Conservation (phyloP, 2,329 filamentous ascomycete genomes). For the Cephalotrichum gorgonifer region DNA sequence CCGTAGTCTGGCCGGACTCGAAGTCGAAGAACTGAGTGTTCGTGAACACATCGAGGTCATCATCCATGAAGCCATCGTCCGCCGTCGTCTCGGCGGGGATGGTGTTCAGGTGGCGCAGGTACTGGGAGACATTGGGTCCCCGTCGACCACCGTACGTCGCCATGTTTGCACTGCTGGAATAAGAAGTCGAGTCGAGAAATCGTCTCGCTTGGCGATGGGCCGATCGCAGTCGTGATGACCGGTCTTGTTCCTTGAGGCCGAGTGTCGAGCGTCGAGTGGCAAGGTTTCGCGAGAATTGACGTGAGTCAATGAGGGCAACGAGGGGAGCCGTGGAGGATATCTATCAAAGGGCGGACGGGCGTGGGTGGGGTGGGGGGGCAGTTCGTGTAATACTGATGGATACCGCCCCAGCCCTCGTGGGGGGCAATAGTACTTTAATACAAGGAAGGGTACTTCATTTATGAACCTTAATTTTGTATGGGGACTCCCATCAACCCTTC, state of each 20-base stretch:
- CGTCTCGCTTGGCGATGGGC: neutral
- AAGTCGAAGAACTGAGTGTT: slow-evolving; percentile 77
- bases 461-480: no score
- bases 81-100: slow-evolving; percentile 45
- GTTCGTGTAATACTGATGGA: neutral
- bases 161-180: slow-evolving; percentile 34
- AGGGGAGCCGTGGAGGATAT: no score
- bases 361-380: neutral
- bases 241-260: neutral
- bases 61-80: slow-evolving; percentile 51
- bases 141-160: slow-evolving; percentile 66
- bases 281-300: neutral
- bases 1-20: slow-evolving; percentile 52
- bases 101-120: slow-evolving; percentile 77
- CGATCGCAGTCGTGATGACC: neutral
- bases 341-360: neutral
- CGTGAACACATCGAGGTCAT: slow-evolving; percentile 69
- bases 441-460: no score
- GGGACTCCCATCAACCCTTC: no score
- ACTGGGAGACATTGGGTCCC: slow-evolving; percentile 80
- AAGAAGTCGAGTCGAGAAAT: neutral
- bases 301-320: neutral
- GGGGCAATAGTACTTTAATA: no score
- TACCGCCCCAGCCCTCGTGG: no score
- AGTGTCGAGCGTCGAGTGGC: neutral